Conservation (phyloP, 139 green algal species). For the Closterium sp. region DNA sequence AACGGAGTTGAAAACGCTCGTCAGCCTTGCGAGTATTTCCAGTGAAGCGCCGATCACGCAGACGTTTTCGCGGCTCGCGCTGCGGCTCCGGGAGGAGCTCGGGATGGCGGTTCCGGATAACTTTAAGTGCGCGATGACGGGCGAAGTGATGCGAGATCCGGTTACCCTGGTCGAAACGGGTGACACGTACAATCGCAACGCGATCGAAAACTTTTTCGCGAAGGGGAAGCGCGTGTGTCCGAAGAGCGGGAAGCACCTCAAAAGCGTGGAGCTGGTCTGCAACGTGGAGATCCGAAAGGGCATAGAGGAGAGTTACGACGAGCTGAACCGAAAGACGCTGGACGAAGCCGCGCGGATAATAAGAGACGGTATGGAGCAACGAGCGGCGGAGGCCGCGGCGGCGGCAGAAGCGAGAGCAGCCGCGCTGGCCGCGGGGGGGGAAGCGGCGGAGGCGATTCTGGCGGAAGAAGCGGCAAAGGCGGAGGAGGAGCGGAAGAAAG, state of each 20-base stretch:
- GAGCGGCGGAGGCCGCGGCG: neutral
- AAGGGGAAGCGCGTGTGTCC: slow-evolving; percentile 33
- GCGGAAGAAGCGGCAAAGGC: neutral
- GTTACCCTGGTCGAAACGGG: slow-evolving; percentile 52
- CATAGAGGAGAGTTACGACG: slow-evolving; percentile 30
- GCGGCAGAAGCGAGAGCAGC: slow-evolving; percentile 3
- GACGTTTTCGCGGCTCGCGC: slow-evolving; percentile 12
- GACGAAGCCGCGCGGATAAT: neutral
- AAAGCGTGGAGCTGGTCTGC: slow-evolving; percentile 13
- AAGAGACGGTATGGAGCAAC: neutral
- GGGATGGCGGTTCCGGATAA: neutral
- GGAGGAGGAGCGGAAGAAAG: slow-evolving; percentile 5
- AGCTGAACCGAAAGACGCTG: slow-evolving; percentile 16
- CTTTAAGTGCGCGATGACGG: slow-evolving; percentile 48
- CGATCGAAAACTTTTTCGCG: slow-evolving; percentile 46
- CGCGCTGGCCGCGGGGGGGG: neutral
- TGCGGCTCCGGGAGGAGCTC: slow-evolving; percentile 4
- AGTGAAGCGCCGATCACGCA: slow-evolving; percentile 8
- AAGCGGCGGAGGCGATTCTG: neutral
- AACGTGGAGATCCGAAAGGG: slow-evolving; percentile 15
- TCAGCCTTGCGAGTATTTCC: slow-evolving; percentile 2
- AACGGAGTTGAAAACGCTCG: slow-evolving; percentile 17
- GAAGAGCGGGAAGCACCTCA: slow-evolving; percentile 11
- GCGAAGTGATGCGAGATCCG: slow-evolving; percentile 53
- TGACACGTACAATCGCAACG: slow-evolving; percentile 47